A percentile compares a stretch with the other conserved stretches of the same genome.
Conservation (phyloP, 2,329 filamentous ascomycete species). For the Periconia sp. region DNA sequence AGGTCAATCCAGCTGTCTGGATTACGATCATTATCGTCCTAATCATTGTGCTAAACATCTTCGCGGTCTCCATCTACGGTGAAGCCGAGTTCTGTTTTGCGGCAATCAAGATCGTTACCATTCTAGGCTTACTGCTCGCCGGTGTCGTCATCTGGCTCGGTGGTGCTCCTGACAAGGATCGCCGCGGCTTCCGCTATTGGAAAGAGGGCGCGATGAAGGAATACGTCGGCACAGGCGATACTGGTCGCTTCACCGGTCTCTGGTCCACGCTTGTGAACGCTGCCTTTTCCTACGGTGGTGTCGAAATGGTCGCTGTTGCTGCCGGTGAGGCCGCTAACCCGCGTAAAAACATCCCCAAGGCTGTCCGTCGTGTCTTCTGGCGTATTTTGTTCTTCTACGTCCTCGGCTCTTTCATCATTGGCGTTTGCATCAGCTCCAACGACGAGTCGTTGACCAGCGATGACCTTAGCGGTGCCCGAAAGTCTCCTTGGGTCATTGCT, state of each 20-base stretch:
- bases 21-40: constrained; percentile 44
- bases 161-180: constrained; percentile 41
- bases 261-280: constrained; percentile 63
- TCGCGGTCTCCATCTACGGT: constrained; percentile 46
- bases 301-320: constrained; percentile 46
- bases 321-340: constrained; percentile 45
- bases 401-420: constrained; percentile 59
- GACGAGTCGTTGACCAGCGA: constrained; percentile 58
- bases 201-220: constrained; percentile 61
- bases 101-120: constrained; percentile 54
- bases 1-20: constrained; percentile 40
- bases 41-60: constrained; percentile 42
- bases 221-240: constrained; percentile 59
- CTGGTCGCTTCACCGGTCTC: constrained; percentile 69
- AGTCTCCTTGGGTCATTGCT: constrained; percentile 64
- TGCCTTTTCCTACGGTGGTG: constrained; percentile 44
- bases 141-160: constrained; percentile 44
- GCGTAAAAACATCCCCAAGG: constrained; percentile 58
- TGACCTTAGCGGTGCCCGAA: constrained; percentile 41
- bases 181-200: constrained; percentile 71
- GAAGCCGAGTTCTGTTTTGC: constrained; percentile 59
- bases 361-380: constrained; percentile 61
- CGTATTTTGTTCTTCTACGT: constrained; percentile 64
- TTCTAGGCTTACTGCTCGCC: constrained; percentile 37
- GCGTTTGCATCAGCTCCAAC: constrained; percentile 64